Conservation (phyloP, 1,284 basidiomycete species). For the Ustilago crameri region DNA sequence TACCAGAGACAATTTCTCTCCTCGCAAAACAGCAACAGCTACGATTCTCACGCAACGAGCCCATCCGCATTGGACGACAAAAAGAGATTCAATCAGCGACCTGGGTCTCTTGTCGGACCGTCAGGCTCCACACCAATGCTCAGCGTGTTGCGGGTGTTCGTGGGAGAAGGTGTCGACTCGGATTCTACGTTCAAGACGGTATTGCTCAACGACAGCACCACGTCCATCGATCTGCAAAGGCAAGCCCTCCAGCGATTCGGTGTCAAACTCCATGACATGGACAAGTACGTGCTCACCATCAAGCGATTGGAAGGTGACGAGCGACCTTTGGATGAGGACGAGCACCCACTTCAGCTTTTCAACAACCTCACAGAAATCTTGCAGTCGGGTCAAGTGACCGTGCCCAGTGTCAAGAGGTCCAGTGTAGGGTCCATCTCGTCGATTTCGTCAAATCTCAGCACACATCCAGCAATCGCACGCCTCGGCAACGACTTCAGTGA, state of each 20-base stretch:
- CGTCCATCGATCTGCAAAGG: slow-evolving; percentile 81
- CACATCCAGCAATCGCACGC: slow-evolving; percentile 91
- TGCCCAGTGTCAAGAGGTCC: slow-evolving; percentile 79
- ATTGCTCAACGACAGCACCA: slow-evolving; percentile 85
- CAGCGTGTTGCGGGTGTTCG: slow-evolving; percentile 93
- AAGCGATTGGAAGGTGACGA: slow-evolving; percentile 88
- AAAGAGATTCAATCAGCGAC: slow-evolving; percentile 43
- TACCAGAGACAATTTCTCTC: slow-evolving; percentile 60
- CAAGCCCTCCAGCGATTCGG: slow-evolving; percentile 95
- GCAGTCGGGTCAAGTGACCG: slow-evolving; percentile 72
- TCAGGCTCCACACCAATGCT: slow-evolving; percentile 78
- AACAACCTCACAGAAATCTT: slow-evolving; percentile 78
- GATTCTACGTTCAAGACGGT: slow-evolving; percentile 99
- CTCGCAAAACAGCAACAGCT: slow-evolving; percentile 26
- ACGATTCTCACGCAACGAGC: slow-evolving; percentile 17
- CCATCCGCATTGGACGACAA: slow-evolving; percentile 15
- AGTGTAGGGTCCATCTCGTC: slow-evolving; percentile 93
- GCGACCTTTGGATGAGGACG: slow-evolving; percentile 76
- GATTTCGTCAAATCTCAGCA: slow-evolving; percentile 85
- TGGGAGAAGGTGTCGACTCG: slow-evolving; percentile 80
- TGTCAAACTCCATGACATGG: slow-evolving; percentile 71
- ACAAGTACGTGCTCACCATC: slow-evolving; percentile 83
- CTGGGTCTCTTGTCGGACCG: slow-evolving; percentile 66
- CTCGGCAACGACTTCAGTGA: slow-evolving; percentile 94
- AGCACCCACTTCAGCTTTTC: slow-evolving; percentile 86